Conservation (phyloP, 2,329 filamentous ascomycete genomes). For the Paecilomyces formosus region DNA sequence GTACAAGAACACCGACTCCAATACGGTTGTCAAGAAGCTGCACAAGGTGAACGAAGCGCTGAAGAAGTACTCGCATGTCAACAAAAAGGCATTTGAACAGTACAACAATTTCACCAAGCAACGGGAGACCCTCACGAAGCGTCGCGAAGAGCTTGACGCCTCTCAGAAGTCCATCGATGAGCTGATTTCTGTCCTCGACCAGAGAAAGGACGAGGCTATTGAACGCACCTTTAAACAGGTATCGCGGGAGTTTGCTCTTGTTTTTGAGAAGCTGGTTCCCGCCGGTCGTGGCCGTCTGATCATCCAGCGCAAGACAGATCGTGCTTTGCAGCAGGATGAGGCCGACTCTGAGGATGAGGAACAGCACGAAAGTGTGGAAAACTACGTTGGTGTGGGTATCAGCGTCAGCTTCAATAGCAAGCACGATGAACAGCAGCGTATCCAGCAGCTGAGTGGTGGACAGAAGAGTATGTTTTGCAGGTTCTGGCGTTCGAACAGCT, state of each 20-base stretch:
- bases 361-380: slow-evolving; percentile 64
- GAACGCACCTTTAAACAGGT: slow-evolving; percentile 98
- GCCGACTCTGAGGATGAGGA: slow-evolving; percentile 59
- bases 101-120: slow-evolving; percentile 96
- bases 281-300: slow-evolving; percentile 85
- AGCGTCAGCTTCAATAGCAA: slow-evolving; percentile 98
- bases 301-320: slow-evolving; percentile 84
- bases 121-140: slow-evolving; percentile 75
- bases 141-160: slow-evolving; percentile 77
- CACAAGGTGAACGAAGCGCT: slow-evolving; percentile 87
- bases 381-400: slow-evolving; percentile 93
- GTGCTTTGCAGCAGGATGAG: slow-evolving; percentile 55
- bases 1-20: slow-evolving; percentile 75
- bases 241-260: slow-evolving; percentile 80
- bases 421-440: slow-evolving; percentile 94
- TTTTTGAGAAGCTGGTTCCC: slow-evolving; percentile 92
- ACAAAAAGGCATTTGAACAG: slow-evolving; percentile 99
- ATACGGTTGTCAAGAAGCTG: slow-evolving; percentile 64
- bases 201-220: slow-evolving; percentile 95
- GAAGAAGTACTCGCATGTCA: slow-evolving; percentile 96
- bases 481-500: not conserved
- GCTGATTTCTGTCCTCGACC: slow-evolving; percentile 84
- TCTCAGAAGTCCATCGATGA: slow-evolving; percentile 85
- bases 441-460: slow-evolving; percentile 92
- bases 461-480: slow-evolving; percentile 73